Conservation (phyloP, 2,329 filamentous ascomycete species). For the Fusarium chlamydosporum region DNA sequence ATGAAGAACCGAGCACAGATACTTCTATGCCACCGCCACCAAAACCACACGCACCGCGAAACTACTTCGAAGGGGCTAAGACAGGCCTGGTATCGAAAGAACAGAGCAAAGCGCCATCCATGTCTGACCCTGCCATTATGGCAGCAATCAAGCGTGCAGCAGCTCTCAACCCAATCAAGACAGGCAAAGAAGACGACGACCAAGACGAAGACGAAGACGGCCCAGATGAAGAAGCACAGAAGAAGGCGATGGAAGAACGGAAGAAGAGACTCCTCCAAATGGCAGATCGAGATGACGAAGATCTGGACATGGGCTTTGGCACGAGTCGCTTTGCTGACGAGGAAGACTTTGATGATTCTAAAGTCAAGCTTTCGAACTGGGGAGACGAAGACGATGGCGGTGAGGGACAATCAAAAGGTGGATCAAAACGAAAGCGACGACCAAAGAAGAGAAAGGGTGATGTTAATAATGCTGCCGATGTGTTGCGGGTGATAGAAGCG, state of each 20-base stretch:
- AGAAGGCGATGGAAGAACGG: slow-evolving; percentile 73
- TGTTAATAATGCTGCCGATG: slow-evolving; percentile 82
- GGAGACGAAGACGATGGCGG: slow-evolving; percentile 66
- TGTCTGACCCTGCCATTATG: slow-evolving; percentile 82
- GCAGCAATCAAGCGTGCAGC: slow-evolving; percentile 90
- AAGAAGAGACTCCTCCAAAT: slow-evolving; percentile 80
- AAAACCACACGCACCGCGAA: slow-evolving; percentile 60
- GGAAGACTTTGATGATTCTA: slow-evolving; percentile 80
- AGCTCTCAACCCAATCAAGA: slow-evolving; percentile 67
- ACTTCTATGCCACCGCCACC: slow-evolving; percentile 64
- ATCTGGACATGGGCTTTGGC: slow-evolving; percentile 96
- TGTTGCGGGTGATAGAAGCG: slow-evolving; percentile 81
- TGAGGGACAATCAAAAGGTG: slow-evolving; percentile 60
- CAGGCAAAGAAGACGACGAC: slow-evolving; percentile 52
- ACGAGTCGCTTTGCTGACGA: slow-evolving; percentile 89
- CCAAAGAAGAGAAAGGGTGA: slow-evolving; percentile 84
- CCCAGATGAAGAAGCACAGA: slow-evolving; percentile 59
- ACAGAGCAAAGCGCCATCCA: slow-evolving; percentile 66
- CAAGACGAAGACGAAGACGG: slow-evolving; percentile 49
- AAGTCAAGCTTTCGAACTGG: slow-evolving; percentile 78
- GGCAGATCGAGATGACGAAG: slow-evolving; percentile 84
- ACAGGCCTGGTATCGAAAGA: slow-evolving; percentile 68
- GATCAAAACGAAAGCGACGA: slow-evolving; percentile 76
- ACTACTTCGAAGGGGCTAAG: slow-evolving; percentile 75
- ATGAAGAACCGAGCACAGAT: slow-evolving; percentile 41